These are phyloP conservation scores for Aspergillus viridinutans DNA, from an alignment of 2,329 filamentous ascomycete genomes.

Conservation along the genomic window DNA sequence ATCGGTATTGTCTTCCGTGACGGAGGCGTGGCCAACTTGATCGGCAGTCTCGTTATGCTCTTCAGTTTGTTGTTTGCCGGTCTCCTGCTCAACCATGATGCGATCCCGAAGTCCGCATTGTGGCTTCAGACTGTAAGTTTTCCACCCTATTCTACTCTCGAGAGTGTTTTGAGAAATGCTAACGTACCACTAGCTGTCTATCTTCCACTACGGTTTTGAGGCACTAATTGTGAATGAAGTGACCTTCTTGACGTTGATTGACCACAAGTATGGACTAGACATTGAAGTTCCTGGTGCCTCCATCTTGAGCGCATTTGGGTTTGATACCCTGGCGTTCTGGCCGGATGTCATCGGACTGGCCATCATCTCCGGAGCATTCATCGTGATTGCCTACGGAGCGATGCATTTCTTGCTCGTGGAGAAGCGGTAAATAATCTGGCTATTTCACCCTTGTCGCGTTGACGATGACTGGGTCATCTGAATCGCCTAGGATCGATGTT, in stretches of 20 bases:
- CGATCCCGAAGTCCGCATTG: conserved; percentile 75
- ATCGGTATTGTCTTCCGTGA: conserved; percentile 96
- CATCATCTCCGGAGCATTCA: conserved; percentile 76
- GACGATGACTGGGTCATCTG: no score
- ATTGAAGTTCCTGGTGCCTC: conserved; percentile 94
- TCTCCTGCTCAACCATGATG: conserved; percentile 88
- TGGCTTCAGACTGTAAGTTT: conserved; percentile 77
- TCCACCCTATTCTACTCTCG: not conserved
- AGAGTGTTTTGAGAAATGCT: not conserved
- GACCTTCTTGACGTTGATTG: conserved; percentile 78
- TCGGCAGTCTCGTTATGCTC: conserved; percentile 93
- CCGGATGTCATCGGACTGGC: conserved; percentile 75
- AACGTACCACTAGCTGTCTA: conserved; percentile 62
- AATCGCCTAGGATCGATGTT: not conserved
- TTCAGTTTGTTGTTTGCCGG: conserved; percentile 95
- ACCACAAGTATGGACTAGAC: conserved; percentile 92
- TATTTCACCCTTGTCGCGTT: not conserved
- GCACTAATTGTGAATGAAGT: conserved; percentile 97
- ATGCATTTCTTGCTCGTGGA: conserved; percentile 95
- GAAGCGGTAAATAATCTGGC: conserved; percentile 50
- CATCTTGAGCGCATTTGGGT: conserved; percentile 92
- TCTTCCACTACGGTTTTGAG: conserved; percentile 98
- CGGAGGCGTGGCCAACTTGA: conserved; percentile 81
- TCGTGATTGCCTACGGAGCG: conserved; percentile 80
- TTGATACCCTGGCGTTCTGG: conserved; percentile 84